Conservation (phyloP, 2,329 filamentous ascomycete species). For the Fusarium brachygibbosum region DNA sequence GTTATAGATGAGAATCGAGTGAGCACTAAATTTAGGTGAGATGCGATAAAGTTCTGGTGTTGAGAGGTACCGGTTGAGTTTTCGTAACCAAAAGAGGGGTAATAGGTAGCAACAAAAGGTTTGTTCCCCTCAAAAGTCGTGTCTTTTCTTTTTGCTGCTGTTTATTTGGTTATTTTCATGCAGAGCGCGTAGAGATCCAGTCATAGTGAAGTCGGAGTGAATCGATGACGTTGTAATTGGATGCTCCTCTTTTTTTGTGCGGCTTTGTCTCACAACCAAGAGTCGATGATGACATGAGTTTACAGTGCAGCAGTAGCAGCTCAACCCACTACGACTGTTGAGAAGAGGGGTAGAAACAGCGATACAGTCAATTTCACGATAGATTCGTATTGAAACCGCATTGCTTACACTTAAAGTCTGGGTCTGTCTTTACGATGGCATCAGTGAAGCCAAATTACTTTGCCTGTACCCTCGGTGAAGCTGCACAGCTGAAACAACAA, state of each 20-base stretch:
- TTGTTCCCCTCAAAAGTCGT: not conserved
- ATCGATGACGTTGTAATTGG: slow-evolving; percentile 37
- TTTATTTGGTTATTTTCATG: not conserved
- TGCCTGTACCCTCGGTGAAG: slow-evolving; percentile 71
- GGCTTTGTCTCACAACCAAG: not conserved
- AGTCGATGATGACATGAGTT: slow-evolving; percentile 30
- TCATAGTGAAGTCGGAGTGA: slow-evolving; percentile 10
- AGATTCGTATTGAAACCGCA: not conserved
- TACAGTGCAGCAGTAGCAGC: not conserved
- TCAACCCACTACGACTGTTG: not conserved
- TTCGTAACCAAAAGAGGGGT: slow-evolving; percentile 19
- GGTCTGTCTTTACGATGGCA: not conserved
- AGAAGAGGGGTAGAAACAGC: slow-evolving; percentile 7
- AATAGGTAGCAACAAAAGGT: not conserved
- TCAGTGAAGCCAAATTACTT: slow-evolving; percentile 63
- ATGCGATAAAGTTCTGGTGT: not conserved
- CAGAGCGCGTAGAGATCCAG: slow-evolving; percentile 28
- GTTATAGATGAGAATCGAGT: not conserved
- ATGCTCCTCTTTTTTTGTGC: slow-evolving; percentile 15
- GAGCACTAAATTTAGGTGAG: not conserved
- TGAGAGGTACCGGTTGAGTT: not conserved
- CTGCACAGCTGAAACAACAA: slow-evolving; percentile 54
- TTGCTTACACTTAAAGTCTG: accelerated
- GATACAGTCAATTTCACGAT: not conserved
- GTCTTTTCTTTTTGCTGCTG: not conserved